A percentile compares a stretch with the other conserved stretches of the same genome.
Conservation (phyloP, 345 rosid genomes). For the Melaleuca quinquenervia region DNA sequence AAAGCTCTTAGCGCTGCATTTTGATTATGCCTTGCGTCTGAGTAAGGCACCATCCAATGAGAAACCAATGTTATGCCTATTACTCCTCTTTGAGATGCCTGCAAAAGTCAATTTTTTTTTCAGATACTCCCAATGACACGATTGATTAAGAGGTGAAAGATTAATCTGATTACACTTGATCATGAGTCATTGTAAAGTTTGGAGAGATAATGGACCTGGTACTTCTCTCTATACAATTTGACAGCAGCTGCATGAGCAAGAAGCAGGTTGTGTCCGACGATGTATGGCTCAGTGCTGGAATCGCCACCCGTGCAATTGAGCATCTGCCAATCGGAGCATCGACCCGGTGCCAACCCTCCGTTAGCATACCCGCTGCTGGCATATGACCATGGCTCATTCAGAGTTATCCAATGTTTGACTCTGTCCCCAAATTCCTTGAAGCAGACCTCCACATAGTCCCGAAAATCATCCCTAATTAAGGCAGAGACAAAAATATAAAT, state of each 20-base stretch:
- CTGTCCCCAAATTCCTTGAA: constrained; percentile 39
- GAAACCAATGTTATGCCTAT: constrained; percentile 21
- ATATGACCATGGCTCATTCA: constrained; percentile 29
- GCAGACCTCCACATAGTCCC: constrained; percentile 25
- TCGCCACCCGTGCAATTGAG: constrained; percentile 33
- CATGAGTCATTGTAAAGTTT: no score
- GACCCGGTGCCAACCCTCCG: constrained; percentile 19
- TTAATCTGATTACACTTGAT: not conserved
- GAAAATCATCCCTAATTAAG: not conserved
- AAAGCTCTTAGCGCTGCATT: constrained; percentile 18
- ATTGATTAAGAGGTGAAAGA: not conserved
- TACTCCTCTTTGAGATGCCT: constrained; percentile 19
- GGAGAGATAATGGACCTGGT: constrained; percentile 14
- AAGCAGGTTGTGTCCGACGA: constrained; percentile 26
- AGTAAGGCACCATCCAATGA: constrained; percentile 15
- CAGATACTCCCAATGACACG: not conserved
- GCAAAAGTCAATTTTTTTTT: not conserved
- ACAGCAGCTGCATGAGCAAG: constrained; percentile 44
- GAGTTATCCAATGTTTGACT: constrained; percentile 49
- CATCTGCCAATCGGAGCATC: constrained; percentile 25
- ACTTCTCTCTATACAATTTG: constrained; percentile 18
- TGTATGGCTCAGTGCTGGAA: constrained; percentile 35
- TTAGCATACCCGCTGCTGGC: constrained; percentile 7
- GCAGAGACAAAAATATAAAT: not conserved
- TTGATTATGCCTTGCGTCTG: not conserved